Evolutionary conservation across 192 early-diverging fungal genomes (phyloP).

Genomic region (Jimgerdemannia lactiflua): DNA sequence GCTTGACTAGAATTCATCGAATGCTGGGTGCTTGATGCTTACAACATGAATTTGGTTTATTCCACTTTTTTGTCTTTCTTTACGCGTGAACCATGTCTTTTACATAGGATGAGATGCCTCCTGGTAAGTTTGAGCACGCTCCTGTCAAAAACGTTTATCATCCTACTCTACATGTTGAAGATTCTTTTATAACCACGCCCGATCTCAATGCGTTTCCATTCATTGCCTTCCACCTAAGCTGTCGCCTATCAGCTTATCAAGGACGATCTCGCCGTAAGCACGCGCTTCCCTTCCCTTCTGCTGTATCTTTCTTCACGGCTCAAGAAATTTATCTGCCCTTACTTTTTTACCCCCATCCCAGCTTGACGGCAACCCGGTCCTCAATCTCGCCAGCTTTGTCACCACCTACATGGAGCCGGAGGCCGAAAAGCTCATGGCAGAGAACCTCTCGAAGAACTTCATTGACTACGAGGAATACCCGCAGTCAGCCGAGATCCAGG

Average conservation of each 20-base stretch:
- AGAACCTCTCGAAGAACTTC: constrained; percentile 78
- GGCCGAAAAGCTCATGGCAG: constrained; percentile 73
- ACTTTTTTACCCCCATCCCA: constrained; percentile 5
- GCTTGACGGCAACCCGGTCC: constrained; percentile 74
- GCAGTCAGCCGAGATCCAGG: constrained; percentile 33
- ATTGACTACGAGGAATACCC: constrained; percentile 49
- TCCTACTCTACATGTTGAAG: neutral
- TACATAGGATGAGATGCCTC: neutral
- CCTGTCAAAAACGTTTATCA: no score
- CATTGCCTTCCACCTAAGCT: neutral
- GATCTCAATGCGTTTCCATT: no score
- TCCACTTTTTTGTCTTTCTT: neutral
- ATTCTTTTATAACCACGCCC: neutral
- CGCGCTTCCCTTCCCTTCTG: neutral
- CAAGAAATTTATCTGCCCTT: neutral
- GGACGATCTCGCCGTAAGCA: constrained; percentile 25
- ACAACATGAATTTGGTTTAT: neutral
- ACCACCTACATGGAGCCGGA: constrained; percentile 74
- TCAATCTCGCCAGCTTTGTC: constrained; percentile 79
- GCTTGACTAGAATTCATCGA: no score
- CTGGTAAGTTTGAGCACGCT: neutral
- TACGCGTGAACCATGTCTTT: neutral
- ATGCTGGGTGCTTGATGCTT: neutral
- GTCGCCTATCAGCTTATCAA: constrained; percentile 36
- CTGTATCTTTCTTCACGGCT: neutral